A percentile compares a stretch with the other conserved stretches of the same genome.
Evolutionary conservation across 1,284 basidiomycete species (phyloP).

Genomic region (Cystobasidiaceae sp.): DNA sequence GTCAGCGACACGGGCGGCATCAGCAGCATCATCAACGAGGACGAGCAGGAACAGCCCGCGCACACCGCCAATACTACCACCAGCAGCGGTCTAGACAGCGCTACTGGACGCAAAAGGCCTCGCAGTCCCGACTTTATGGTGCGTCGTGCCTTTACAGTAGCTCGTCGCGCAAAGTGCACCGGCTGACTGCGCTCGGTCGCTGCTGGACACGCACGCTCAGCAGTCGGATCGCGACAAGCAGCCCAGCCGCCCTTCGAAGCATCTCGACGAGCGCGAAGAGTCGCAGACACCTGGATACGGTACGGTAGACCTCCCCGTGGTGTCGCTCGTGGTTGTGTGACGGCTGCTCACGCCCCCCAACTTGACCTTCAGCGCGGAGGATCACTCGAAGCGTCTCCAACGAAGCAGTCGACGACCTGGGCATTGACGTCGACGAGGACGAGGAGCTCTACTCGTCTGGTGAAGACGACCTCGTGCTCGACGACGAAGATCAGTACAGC

Average conservation of each 20-base stretch:
- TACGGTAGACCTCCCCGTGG: too few species aligned
- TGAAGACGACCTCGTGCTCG: not conserved
- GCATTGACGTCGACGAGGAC: too few species aligned
- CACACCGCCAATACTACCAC: not conserved
- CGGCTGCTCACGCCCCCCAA: too few species aligned
- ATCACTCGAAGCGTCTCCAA: not conserved
- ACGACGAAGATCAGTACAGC: not conserved
- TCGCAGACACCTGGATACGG: not conserved
- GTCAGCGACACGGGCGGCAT: too few species aligned
- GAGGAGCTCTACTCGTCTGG: too few species aligned
- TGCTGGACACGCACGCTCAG: not conserved
- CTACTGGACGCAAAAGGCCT: conserved; percentile 3
- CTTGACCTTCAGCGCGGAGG: not conserved
- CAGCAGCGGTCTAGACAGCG: not conserved
- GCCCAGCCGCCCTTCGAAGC: conserved; percentile 6
- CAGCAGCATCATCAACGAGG: too few species aligned
- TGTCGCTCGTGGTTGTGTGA: too few species aligned
- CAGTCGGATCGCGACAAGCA: conserved; percentile 6
- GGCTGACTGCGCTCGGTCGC: too few species aligned
- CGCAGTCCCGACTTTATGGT: conserved; percentile 22
- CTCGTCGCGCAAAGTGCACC: too few species aligned
- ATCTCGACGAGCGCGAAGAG: not conserved
- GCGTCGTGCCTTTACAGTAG: too few species aligned
- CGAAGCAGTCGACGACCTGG: not conserved
- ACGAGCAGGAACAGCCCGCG: too few species aligned